A percentile compares a stretch with the other conserved stretches of the same genome.
Conservation (phyloP, 2,329 filamentous ascomycete species). For the Xylaria sp. region DNA sequence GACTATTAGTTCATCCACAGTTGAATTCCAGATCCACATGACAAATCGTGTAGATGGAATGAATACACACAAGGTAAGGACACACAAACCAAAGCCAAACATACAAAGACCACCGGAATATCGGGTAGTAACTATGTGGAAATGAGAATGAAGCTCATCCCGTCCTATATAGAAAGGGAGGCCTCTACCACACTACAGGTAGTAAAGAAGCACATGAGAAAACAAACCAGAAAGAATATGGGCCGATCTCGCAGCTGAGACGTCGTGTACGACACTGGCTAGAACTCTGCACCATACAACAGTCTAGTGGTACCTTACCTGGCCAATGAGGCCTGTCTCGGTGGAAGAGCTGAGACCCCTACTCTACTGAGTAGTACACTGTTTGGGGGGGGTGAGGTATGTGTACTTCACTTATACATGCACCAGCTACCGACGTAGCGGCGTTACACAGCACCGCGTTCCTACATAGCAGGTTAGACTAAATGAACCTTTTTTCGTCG, state of each 20-base stretch:
- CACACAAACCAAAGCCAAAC: background rate
- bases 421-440: background rate
- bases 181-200: background rate
- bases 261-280: background rate
- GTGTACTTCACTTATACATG: background rate
- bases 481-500: constrained; percentile 7
- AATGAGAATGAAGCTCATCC: constrained; percentile 3
- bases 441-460: constrained; percentile 24
- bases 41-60: background rate
- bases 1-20: background rate
- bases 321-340: constrained; percentile 9
- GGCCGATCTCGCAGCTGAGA: constrained; percentile 25
- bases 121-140: background rate
- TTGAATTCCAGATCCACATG: background rate
- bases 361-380: background rate
- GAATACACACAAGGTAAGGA: background rate
- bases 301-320: constrained; percentile 18
- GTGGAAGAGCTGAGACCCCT: constrained; percentile 19
- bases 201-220: background rate
- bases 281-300: background rate
- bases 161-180: background rate
- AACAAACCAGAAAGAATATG: background rate
- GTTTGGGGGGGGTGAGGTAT: no score
- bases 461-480: no score
- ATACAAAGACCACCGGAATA: background rate